These are phyloP conservation scores for Candida pini DNA, from an alignment of 805 yeast genomes.

Conservation along the genomic window DNA sequence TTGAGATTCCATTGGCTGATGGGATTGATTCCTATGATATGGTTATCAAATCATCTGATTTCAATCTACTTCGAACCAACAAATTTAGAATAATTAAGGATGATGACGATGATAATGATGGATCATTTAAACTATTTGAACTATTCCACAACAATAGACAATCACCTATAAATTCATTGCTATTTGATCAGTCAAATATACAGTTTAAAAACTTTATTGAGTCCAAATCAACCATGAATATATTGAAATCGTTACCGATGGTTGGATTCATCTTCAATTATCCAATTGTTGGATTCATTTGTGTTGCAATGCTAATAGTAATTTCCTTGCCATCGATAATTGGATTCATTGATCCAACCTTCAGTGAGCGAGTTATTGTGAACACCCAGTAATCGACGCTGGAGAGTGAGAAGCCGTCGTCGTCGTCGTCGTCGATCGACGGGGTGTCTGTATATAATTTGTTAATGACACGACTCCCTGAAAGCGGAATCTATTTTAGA, in stretches of 20 bases:
- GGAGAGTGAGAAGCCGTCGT: neutral
- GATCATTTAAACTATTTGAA: neutral
- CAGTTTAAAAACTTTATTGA: constrained; percentile 14
- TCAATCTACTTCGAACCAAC: constrained; percentile 10
- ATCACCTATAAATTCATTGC: too few species aligned
- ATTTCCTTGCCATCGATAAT: constrained; percentile 20
- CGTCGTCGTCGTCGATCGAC: too few species aligned
- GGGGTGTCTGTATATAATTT: too few species aligned
- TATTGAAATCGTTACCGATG: constrained; percentile 16
- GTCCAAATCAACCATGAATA: constrained; percentile 3
- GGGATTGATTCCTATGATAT: constrained; percentile 15
- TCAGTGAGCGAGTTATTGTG: constrained; percentile 19
- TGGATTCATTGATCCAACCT: constrained; percentile 23
- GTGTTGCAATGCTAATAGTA: constrained; percentile 6
- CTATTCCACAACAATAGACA: constrained; percentile 1
- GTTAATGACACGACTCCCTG: too few species aligned
- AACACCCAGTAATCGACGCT: constrained; percentile 13
- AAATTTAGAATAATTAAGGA: constrained; percentile 8
- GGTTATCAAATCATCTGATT: constrained; percentile 15
- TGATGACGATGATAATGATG: constrained; percentile 1
- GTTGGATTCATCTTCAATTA: constrained; percentile 12
- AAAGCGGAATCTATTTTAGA: too few species aligned
- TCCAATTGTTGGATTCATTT: constrained; percentile 13
- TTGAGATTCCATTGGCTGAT: constrained; percentile 4
- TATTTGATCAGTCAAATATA: too few species aligned